Conservation (phyloP, 257 asterid species). For the Buddleja alternifolia region DNA sequence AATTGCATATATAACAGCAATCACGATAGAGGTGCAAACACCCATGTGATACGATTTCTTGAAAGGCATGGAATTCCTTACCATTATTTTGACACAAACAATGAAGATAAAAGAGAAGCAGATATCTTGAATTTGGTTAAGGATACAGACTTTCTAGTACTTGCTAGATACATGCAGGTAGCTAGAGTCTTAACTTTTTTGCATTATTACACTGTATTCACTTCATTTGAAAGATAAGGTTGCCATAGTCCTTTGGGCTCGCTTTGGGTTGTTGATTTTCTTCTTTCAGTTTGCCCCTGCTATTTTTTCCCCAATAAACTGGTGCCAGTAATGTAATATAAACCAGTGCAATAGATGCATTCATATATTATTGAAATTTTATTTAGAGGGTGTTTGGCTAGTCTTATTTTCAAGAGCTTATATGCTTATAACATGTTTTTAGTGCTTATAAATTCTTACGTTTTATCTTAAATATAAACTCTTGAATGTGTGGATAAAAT, state of each 20-base stretch:
- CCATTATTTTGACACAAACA: slow-evolving; percentile 52
- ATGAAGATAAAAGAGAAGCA: slow-evolving; percentile 57
- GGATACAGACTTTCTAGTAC: slow-evolving; percentile 90
- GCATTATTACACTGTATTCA: background rate
- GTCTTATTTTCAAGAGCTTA: too few species aligned
- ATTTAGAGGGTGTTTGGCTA: background rate
- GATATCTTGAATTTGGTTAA: slow-evolving; percentile 70
- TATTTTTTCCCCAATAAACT: background rate
- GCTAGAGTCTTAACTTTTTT: slow-evolving; percentile 1
- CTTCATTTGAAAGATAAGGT: slow-evolving; percentile 2
- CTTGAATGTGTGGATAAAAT: too few species aligned
- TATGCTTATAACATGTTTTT: too few species aligned
- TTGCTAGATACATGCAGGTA: slow-evolving; percentile 99
- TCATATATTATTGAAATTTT: background rate
- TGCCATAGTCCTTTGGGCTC: background rate
- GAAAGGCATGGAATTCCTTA: slow-evolving; percentile 90
- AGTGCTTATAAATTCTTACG: too few species aligned
- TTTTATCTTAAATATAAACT: too few species aligned
- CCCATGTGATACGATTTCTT: slow-evolving; percentile 86
- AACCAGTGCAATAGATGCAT: background rate
- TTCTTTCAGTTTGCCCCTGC: background rate
- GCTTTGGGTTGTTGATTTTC: background rate
- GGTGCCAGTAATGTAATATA: background rate
- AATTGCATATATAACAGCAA: slow-evolving; percentile 56
- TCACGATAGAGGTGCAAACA: slow-evolving; percentile 80